Percentiles rank a stretch among this genome's conserved stretches.
Conservation (phyloP, 2,329 filamentous ascomycete genomes). For the Calonectria henricotiae region DNA sequence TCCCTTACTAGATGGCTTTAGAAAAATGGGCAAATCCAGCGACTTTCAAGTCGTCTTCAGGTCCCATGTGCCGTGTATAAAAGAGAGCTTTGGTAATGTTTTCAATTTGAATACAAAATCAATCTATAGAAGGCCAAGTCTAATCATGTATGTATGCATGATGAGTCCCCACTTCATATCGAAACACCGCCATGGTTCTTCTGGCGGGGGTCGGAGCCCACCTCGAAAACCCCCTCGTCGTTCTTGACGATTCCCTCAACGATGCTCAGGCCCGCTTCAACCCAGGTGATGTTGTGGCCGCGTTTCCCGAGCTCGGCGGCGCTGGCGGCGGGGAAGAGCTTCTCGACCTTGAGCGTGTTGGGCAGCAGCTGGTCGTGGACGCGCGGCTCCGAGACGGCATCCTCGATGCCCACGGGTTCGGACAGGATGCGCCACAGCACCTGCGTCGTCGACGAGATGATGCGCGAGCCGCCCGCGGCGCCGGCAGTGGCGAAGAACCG, state of each 20-base stretch:
- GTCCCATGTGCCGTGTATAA: not conserved
- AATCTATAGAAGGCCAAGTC: constrained; percentile 9
- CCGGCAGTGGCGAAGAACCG: constrained; percentile 80
- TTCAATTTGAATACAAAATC: constrained; percentile 8
- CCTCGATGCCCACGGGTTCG: constrained; percentile 69
- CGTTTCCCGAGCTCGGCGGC: constrained; percentile 74
- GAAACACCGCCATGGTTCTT: constrained; percentile 77
- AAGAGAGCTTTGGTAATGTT: not conserved
- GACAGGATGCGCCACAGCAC: constrained; percentile 79
- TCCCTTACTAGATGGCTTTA: constrained; percentile 35
- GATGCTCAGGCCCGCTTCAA: constrained; percentile 75
- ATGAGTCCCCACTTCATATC: constrained; percentile 49
- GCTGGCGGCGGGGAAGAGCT: constrained; percentile 76
- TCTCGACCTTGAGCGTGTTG: constrained; percentile 79
- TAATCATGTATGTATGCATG: not conserved
- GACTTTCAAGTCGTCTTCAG: constrained; percentile 13
- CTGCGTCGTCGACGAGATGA: constrained; percentile 86
- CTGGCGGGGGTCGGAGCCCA: constrained; percentile 84
- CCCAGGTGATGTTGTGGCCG: constrained; percentile 83
- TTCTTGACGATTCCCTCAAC: constrained; percentile 76
- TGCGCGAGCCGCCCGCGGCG: constrained; percentile 85
- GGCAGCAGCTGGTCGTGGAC: constrained; percentile 89
- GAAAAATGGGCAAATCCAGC: constrained; percentile 35
- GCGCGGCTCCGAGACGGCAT: constrained; percentile 78
- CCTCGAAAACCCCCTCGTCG: constrained; percentile 81